Base-by-base conservation (phyloP, 371 early-diverging fungal species). In the Funneliformis caledonium region DNA sequence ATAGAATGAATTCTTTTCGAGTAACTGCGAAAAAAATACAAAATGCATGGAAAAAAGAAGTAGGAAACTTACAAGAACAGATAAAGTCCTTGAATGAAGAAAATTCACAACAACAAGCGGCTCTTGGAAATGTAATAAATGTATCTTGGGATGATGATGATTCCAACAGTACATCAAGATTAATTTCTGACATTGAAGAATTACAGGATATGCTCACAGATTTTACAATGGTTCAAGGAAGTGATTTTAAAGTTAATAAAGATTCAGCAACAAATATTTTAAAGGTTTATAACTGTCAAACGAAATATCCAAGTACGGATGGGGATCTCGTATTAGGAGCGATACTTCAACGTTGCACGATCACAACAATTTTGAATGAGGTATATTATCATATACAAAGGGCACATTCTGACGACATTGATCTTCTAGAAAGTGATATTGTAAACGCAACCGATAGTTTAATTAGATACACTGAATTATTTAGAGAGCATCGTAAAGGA, bases 211-310 rank as follows among this genome's bases (percentile, higher is more conserved):
- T n/a, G 19, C 37, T 79, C 0, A 19, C 31, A 11, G 67, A 79
- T 33, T 79, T 79, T 56, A 59, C 72, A 33, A 50, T 19, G 31
- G 14, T 79, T 16, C 70, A 79, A 60, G 80, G 80, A n/a, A 72
- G 52, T 43, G 62, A 52, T 37, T 48, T 69, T 6, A 43, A 68
- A n/a, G 31, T 79, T 72, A 79, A 70, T 33, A 72, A 70, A 26
- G 60, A 43, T 26, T 19, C 26, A 0, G 80, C n/a, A 14, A 19
- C 12, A n/a, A 11, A 22, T 0, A 61, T 79, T 12, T 72, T 79
- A 59, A 26, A 14, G 10, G 9, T 12, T 1, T 79, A 70, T 22
- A 59, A 79, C 22, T 79, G 80, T 47, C 9, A 16, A 19, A 60
- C 31, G 10, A 9, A 43, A n/a, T 59, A 65, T 9, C 37, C 6